These are phyloP conservation scores for Friedmanniomyces simplex DNA, from an alignment of 495 filamentous ascomycete genomes.

Conservation along the genomic window DNA sequence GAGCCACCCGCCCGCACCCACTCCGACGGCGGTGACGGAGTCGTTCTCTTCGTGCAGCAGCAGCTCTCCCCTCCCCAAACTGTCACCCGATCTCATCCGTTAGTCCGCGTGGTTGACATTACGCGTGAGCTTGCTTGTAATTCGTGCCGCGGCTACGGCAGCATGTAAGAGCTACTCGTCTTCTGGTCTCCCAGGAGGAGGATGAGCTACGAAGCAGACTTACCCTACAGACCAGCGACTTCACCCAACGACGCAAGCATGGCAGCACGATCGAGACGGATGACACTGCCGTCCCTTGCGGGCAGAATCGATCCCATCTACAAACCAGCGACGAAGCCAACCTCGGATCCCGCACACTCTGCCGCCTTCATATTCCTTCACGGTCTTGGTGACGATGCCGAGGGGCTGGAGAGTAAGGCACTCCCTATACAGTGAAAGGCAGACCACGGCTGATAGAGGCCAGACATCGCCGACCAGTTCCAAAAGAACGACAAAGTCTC, in stretches of 20 bases:
- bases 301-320: conserved; percentile 25
- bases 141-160: not conserved
- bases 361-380: conserved; percentile 39
- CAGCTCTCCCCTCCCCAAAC: not conserved
- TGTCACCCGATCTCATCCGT: conserved; percentile 1
- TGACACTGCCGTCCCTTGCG: conserved; percentile 11
- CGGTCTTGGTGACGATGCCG: conserved; percentile 36
- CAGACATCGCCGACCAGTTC: conserved; percentile 33
- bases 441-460: not conserved
- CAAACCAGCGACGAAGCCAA: conserved; percentile 22
- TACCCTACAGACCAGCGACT: not conserved
- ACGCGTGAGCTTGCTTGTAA: not conserved
- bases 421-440: not conserved
- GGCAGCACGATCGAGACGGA: conserved; percentile 5
- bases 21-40: not conserved
- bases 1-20: not conserved
- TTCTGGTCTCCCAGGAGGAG: not conserved
- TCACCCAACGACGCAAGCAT: not conserved
- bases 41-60: not conserved
- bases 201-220: not conserved
- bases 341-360: conserved; percentile 25
- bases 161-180: not conserved
- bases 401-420: conserved; percentile 30
- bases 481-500: conserved; percentile 33
- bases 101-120: not conserved